Conservation (phyloP, 768 basidiomycete species). For the Xerocomus spinulosus region DNA sequence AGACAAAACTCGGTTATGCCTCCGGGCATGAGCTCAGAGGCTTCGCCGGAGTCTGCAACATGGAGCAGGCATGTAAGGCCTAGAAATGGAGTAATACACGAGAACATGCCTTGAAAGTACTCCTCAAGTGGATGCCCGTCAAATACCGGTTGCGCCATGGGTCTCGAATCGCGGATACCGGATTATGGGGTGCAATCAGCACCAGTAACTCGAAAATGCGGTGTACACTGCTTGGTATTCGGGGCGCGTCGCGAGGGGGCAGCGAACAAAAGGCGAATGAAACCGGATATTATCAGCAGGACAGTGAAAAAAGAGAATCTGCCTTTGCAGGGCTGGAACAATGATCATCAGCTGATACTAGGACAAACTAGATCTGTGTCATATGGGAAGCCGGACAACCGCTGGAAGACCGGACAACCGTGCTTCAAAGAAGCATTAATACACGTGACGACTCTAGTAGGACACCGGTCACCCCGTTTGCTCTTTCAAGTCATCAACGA, state of each 20-base stretch:
- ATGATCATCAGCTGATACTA: not conserved
- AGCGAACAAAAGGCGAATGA: constrained; percentile 2
- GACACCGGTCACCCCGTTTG: no score
- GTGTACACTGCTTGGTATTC: constrained; percentile 22
- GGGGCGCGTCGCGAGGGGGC: constrained; percentile 17
- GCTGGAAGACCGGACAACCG: no score
- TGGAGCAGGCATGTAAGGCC: constrained; percentile 14
- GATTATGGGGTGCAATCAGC: constrained; percentile 13
- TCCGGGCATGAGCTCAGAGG: constrained; percentile 54
- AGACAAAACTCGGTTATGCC: constrained; percentile 35
- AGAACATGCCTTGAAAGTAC: constrained; percentile 56
- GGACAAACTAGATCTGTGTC: not conserved
- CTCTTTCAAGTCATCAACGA: no score
- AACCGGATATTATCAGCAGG: constrained; percentile 21
- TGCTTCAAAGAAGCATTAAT: no score
- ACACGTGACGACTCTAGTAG: no score
- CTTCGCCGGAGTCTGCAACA: constrained; percentile 55
- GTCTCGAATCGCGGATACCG: not conserved
- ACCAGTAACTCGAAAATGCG: constrained; percentile 4
- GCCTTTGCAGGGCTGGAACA: not conserved
- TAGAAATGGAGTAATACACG: not conserved
- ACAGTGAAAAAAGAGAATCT: constrained; percentile 20
- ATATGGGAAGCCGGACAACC: no score
- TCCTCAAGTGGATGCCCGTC: constrained; percentile 72
- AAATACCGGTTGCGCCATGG: constrained; percentile 75